Conservation (phyloP, 2,329 filamentous ascomycete species). For the Aspergillus phoenicis region DNA sequence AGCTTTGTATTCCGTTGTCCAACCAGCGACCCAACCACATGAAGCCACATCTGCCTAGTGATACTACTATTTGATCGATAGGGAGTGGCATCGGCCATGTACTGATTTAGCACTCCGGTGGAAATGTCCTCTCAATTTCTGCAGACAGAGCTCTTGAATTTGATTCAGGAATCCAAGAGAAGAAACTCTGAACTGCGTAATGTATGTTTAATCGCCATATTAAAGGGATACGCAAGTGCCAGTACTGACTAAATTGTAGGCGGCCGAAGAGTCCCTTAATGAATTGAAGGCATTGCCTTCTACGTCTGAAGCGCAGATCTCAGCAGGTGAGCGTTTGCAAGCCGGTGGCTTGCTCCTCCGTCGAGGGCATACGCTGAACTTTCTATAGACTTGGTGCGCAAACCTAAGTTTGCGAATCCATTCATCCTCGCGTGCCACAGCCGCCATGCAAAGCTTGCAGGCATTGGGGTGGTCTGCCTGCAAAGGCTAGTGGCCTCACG, state of each 20-base stretch:
- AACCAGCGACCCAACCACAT: constrained; percentile 15
- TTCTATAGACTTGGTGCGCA: constrained; percentile 74
- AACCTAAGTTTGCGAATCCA: constrained; percentile 82
- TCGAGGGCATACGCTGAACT: constrained; percentile 27
- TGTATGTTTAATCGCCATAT: constrained; percentile 37
- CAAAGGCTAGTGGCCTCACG: constrained; percentile 83
- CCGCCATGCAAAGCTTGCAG: constrained; percentile 85
- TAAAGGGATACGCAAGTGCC: constrained; percentile 18
- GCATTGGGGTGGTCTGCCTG: constrained; percentile 83
- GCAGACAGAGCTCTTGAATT: constrained; percentile 81
- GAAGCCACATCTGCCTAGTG: constrained; percentile 18
- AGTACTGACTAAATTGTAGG: constrained; percentile 54
- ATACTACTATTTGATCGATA: constrained; percentile 18
- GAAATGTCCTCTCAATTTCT: constrained; percentile 91
- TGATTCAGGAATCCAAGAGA: constrained; percentile 93
- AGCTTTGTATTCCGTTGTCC: not conserved
- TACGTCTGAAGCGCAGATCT: constrained; percentile 74
- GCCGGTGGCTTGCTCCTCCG: not conserved
- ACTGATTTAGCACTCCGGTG: constrained; percentile 31
- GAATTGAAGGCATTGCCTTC: constrained; percentile 78
- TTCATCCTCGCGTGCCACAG: constrained; percentile 92
- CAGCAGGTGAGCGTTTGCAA: constrained; percentile 59
- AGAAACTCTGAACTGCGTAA: constrained; percentile 89
- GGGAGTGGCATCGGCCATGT: constrained; percentile 32
- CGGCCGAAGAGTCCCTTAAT: constrained; percentile 89